Percentiles rank a stretch among this genome's conserved stretches.
phyloP scores from a whole-genome alignment of 805 yeast genomes.

The Ascoidea rubescens region DNA sequence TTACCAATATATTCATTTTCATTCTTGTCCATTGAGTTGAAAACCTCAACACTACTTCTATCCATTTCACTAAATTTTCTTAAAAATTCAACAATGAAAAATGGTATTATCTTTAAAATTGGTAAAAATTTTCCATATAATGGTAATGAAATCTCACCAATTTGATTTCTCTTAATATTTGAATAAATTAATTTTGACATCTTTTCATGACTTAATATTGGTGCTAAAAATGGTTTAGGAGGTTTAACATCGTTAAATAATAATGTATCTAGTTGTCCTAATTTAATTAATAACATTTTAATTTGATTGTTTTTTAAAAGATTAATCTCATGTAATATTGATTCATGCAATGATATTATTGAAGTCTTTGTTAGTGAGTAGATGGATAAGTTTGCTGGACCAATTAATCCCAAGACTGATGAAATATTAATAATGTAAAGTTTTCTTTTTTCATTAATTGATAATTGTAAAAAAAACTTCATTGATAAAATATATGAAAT shows the following conservation, averaged over 20 bases:
- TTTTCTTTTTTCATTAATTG: neutral
- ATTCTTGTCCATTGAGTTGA: neutral
- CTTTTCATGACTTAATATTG: slow-evolving; percentile 20
- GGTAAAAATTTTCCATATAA: slow-evolving; percentile 28
- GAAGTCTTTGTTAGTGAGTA: slow-evolving; percentile 32
- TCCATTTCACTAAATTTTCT: slow-evolving; percentile 11
- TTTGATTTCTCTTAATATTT: slow-evolving; percentile 18
- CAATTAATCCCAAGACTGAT: slow-evolving; percentile 25
- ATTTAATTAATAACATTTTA: slow-evolving; percentile 22
- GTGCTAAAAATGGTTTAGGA: slow-evolving; percentile 25
- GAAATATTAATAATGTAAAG: slow-evolving; percentile 25
- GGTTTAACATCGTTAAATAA: slow-evolving; percentile 27
- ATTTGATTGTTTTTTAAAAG: slow-evolving; percentile 12
- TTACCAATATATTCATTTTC: neutral
- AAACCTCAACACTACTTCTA: neutral
- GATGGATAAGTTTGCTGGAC: slow-evolving; percentile 26
- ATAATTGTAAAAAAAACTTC: slow-evolving; percentile 3
- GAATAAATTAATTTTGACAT: slow-evolving; percentile 20
- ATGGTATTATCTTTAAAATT: slow-evolving; percentile 22
- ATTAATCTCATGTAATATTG: slow-evolving; percentile 19
- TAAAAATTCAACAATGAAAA: slow-evolving; percentile 17
- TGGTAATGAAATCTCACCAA: slow-evolving; percentile 25
- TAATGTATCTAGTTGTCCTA: slow-evolving; percentile 28
- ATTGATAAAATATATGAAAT: slow-evolving; percentile 4
- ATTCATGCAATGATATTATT: slow-evolving; percentile 26